Conservation (phyloP, 495 filamentous ascomycete genomes). For the Penicillium ucsense region DNA sequence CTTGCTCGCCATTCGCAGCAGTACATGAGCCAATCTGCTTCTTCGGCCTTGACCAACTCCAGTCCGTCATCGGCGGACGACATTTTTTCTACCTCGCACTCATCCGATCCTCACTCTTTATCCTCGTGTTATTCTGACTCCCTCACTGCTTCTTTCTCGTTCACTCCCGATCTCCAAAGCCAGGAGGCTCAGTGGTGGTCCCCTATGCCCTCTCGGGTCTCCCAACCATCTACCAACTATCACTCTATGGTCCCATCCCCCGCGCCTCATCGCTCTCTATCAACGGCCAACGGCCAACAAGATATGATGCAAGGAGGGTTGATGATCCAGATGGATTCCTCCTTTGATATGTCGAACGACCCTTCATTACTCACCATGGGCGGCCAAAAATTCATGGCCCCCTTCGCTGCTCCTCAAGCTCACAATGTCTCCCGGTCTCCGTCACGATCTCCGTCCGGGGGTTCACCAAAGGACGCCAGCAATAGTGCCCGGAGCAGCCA, state of each 20-base stretch:
- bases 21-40: constrained; percentile 28
- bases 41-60: constrained; percentile 25
- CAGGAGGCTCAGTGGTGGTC: constrained; percentile 40
- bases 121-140: constrained; percentile 39
- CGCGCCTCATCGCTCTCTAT: constrained; percentile 22
- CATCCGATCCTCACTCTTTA: constrained; percentile 34
- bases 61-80: constrained; percentile 35
- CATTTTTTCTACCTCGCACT: constrained; percentile 37
- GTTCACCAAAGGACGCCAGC: constrained; percentile 18
- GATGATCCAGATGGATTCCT: constrained; percentile 38
- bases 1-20: constrained; percentile 26
- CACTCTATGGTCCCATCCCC: constrained; percentile 27
- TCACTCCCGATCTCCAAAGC: constrained; percentile 31
- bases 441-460: constrained; percentile 29
- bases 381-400: constrained; percentile 22
- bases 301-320: constrained; percentile 36
- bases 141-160: constrained; percentile 26
- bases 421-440: constrained; percentile 25
- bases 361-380: constrained; percentile 20
- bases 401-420: constrained; percentile 19
- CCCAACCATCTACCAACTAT: constrained; percentile 30
- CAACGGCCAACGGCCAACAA: constrained; percentile 21
- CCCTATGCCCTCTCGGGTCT: constrained; percentile 26
- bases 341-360: constrained; percentile 27
- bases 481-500: constrained; percentile 17